These are phyloP conservation scores for Fusarium chuoi DNA, from an alignment of 2,329 filamentous ascomycete genomes.

Conservation along the genomic window DNA sequence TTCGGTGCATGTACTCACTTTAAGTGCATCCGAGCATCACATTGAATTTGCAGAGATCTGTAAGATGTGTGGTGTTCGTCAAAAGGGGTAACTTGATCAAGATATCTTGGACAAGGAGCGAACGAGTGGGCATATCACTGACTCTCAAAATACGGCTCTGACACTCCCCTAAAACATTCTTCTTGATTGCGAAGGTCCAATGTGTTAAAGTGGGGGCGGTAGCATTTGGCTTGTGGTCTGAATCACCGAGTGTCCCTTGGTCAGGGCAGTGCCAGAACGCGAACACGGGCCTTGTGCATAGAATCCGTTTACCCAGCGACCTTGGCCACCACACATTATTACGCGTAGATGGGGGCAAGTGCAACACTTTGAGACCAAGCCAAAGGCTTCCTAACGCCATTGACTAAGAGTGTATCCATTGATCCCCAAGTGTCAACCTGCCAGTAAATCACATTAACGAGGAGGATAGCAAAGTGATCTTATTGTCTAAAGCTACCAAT, in stretches of 20 bases:
- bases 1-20: fast-evolving
- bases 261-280: neutral
- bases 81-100: neutral
- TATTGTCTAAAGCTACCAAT: neutral
- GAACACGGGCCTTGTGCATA: neutral
- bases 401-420: neutral
- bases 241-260: neutral
- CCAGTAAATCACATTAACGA: neutral
- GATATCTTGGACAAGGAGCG: fast-evolving
- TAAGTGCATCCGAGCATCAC: neutral
- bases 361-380: neutral
- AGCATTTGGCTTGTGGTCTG: neutral
- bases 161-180: fast-evolving
- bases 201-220: neutral
- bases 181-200: fast-evolving
- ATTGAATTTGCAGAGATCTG: too few species aligned
- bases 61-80: neutral
- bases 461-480: neutral
- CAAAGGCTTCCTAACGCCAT: fast-evolving
- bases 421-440: neutral
- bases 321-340: too few species aligned
- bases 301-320: neutral
- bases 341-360: fast-evolving
- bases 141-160: fast-evolving
- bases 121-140: fast-evolving